Base-by-base conservation (phyloP, 495 filamentous ascomycete genomes). In the Oidiodendron maius region DNA sequence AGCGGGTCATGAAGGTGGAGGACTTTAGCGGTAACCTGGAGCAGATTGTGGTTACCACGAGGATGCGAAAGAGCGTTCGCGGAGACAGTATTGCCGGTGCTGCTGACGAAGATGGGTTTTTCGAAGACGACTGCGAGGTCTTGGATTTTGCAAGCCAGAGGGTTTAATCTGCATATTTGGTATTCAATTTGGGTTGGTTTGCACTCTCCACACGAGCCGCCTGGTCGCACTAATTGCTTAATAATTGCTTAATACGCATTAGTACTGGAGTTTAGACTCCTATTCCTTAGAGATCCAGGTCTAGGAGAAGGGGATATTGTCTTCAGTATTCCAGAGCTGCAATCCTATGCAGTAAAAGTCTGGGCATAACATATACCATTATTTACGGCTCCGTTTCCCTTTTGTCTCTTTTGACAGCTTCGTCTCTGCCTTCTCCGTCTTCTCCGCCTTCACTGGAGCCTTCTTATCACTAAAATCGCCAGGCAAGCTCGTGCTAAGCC, bases 111-210 rank as follows among this genome's bases (percentile, higher is more conserved):
- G 86, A 91, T 30, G 89, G 88, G 3, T 93, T 96, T 64, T 96
- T 96, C 57, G 90, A 96, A 63, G 89, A 96, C 60, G 90, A 93
- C 61, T 91, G 86, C 59, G 90, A 94, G 59, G 86, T 96, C 48
- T 71, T 96, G 55, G 90, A 95, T 68, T 95, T 90, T 77, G 87
- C 87, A 11, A 81, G 84, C 57, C 86, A 94, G 61, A 72, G 87
- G 57, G 87, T 91, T 28, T 91, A 70, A 81, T 40, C 3, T 43
- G 17, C 16, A 21, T 40, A 37, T 40, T 40, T 40, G 38, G 20
- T 21, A 9, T 40, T 40, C 9, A 20, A 3, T 9, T 18, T 18
- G 38, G 4, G 38, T 40, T 40, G 20, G 10, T 40, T 40, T 20
- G 38, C 18, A 3, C 38, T 40, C 38, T 40, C 20, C 35, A 15